Conservation (phyloP, 2,329 filamentous ascomycete genomes). For the Aureobasidium sp. region DNA sequence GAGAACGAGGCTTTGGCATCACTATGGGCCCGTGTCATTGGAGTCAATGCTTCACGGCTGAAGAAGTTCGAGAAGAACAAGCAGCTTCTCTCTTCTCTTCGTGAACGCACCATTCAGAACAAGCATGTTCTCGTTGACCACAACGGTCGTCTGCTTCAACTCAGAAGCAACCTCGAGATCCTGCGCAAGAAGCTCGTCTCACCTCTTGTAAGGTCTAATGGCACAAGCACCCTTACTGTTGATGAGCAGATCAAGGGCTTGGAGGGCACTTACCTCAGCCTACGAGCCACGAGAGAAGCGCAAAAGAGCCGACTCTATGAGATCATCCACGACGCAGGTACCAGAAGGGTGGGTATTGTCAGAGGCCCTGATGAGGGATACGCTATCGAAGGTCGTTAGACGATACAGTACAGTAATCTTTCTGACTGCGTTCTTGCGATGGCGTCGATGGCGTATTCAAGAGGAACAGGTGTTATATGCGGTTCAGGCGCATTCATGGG, state of each 20-base stretch:
- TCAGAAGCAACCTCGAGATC: conserved; percentile 83
- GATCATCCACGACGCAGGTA: conserved; percentile 58
- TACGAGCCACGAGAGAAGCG: conserved; percentile 65
- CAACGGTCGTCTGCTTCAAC: conserved; percentile 71
- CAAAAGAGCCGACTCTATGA: conserved; percentile 82
- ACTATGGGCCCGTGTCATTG: conserved; percentile 80
- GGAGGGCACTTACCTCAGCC: conserved; percentile 69
- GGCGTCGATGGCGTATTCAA: conserved; percentile 7
- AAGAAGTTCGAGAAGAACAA: conserved; percentile 90
- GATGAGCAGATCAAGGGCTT: conserved; percentile 82
- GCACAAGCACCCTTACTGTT: conserved; percentile 62
- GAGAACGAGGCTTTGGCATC: conserved; percentile 76
- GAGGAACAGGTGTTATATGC: neutral
- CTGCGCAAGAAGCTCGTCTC: conserved; percentile 75
- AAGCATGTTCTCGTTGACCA: conserved; percentile 82
- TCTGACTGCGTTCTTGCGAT: conserved; percentile 10
- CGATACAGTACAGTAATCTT: conserved; percentile 2
- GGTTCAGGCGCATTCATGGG: neutral
- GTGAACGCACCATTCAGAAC: conserved; percentile 76
- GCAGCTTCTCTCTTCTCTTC: conserved; percentile 67
- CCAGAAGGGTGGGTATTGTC: conserved; percentile 12
- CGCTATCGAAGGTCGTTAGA: conserved; percentile 18
- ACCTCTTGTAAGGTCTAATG: conserved; percentile 67
- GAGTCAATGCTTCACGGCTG: conserved; percentile 65
- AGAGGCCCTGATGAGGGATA: conserved; percentile 15